A percentile compares a stretch with the other conserved stretches of the same genome.
These are phyloP conservation scores for Casuarina glauca DNA, from an alignment of 306 rosid genomes.

Conservation along the genomic window DNA sequence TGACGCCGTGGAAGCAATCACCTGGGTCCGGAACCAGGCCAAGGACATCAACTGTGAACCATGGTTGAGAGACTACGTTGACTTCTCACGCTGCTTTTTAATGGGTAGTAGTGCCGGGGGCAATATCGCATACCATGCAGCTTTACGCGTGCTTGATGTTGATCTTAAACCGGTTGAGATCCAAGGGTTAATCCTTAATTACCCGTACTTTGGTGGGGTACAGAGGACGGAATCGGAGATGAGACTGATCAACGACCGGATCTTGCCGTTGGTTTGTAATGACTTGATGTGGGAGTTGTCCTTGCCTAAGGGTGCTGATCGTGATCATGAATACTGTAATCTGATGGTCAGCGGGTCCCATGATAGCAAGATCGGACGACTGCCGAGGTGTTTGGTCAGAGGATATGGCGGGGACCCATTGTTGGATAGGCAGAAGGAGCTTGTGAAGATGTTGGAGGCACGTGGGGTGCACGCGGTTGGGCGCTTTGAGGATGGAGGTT, in stretches of 20 bases:
- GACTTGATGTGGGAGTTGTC: constrained; percentile 66
- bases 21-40: constrained; percentile 48
- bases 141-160: constrained; percentile 40
- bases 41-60: constrained; percentile 32
- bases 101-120: constrained; percentile 76
- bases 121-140: constrained; percentile 59
- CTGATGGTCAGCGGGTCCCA: constrained; percentile 26
- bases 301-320: constrained; percentile 57
- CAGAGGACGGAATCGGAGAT: constrained; percentile 53
- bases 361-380: constrained; percentile 49
- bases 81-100: constrained; percentile 41
- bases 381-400: constrained; percentile 45
- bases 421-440: constrained; percentile 58
- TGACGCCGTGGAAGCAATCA: constrained; percentile 59
- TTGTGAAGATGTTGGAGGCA: constrained; percentile 39
- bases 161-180: constrained; percentile 47
- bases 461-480: constrained; percentile 54
- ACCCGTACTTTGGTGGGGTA: constrained; percentile 56
- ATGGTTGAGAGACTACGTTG: constrained; percentile 56
- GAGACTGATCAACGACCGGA: constrained; percentile 37
- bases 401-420: constrained; percentile 70
- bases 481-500: constrained; percentile 46
- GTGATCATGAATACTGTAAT: constrained; percentile 66
- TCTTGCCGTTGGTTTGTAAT: constrained; percentile 47
- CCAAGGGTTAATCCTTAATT: constrained; percentile 49